Conservation (phyloP, 495 filamentous ascomycete species). For the Saxophila tyrrhenica region DNA sequence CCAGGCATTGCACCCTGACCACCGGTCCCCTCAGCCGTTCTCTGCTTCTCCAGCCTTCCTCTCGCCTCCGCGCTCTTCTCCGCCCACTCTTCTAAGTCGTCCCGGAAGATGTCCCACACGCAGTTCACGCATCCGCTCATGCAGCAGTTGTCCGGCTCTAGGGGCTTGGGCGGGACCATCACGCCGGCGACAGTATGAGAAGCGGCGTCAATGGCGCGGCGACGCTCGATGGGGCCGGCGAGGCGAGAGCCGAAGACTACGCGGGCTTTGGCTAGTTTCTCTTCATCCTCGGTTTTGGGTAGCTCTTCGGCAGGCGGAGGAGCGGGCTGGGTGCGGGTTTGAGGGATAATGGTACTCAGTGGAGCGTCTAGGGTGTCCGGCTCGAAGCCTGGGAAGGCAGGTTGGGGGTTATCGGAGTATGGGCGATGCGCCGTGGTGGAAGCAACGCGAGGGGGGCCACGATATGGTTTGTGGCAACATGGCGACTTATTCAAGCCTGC, state of each 20-base stretch:
- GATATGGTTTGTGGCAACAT: background rate
- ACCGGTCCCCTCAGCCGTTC: conserved; percentile 30
- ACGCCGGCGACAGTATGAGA: conserved; percentile 63
- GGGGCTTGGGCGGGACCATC: conserved; percentile 66
- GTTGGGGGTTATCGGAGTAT: background rate
- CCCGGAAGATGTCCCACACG: conserved; percentile 84
- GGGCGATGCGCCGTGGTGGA: background rate
- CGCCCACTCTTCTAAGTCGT: conserved; percentile 86
- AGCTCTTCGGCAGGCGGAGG: conserved; percentile 27
- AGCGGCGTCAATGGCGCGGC: conserved; percentile 45
- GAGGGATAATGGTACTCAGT: conserved; percentile 17
- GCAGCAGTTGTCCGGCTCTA: conserved; percentile 96
- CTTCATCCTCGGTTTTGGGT: conserved; percentile 28
- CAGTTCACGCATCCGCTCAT: conserved; percentile 98
- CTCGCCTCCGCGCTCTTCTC: conserved; percentile 46
- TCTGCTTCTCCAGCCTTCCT: conserved; percentile 30
- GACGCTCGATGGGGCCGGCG: conserved; percentile 55
- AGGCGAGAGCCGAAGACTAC: conserved; percentile 70
- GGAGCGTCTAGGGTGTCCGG: conserved; percentile 37
- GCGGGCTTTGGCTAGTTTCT: conserved; percentile 37
- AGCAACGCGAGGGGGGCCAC: background rate
- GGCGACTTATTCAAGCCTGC: background rate
- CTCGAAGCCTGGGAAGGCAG: conserved; percentile 28
- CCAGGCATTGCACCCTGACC: conserved; percentile 22
- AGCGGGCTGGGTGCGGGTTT: background rate